phyloP scores from a whole-genome alignment of 768 basidiomycete species.

The Leccinum fibrillosum region DNA sequence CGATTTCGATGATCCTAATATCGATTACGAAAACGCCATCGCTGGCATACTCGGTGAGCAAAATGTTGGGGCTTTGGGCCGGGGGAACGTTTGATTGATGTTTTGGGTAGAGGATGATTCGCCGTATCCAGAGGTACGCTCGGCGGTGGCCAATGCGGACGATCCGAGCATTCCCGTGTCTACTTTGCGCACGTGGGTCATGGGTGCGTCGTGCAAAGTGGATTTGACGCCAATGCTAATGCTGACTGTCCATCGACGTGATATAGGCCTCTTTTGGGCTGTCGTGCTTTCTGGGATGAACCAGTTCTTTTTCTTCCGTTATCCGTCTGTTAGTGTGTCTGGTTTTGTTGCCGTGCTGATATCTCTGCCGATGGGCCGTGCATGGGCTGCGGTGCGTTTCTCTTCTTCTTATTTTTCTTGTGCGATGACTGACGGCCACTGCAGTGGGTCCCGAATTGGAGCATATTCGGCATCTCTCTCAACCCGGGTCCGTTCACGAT shows the following conservation, averaged over 20 bases:
- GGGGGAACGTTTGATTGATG: not conserved
- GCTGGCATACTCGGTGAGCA: conserved; percentile 19
- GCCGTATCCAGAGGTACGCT: conserved; percentile 81
- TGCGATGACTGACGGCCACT: not conserved
- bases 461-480: conserved; percentile 55
- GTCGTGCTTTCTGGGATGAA: conserved; percentile 72
- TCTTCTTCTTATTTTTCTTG: too few relatives aligned
- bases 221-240: not conserved
- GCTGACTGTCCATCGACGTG: not conserved
- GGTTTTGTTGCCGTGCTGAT: conserved; percentile 66
- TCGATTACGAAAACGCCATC: conserved; percentile 23
- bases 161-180: conserved; percentile 61
- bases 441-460: conserved; percentile 47
- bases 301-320: conserved; percentile 76
- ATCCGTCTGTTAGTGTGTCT: conserved; percentile 42
- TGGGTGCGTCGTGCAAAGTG: conserved; percentile 34
- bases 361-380: conserved; percentile 64
- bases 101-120: conserved; percentile 59
- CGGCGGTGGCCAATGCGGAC: conserved; percentile 72
- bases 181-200: conserved; percentile 57
- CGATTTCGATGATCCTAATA: conserved; percentile 37
- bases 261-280: conserved; percentile 42
- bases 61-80: not conserved
- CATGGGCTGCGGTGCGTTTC: conserved; percentile 46
- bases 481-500: conserved; percentile 78